A percentile compares a stretch with the other conserved stretches of the same genome.
These are phyloP conservation scores for Boletus sp. DNA, from an alignment of 768 basidiomycete species.

Conservation along the genomic window DNA sequence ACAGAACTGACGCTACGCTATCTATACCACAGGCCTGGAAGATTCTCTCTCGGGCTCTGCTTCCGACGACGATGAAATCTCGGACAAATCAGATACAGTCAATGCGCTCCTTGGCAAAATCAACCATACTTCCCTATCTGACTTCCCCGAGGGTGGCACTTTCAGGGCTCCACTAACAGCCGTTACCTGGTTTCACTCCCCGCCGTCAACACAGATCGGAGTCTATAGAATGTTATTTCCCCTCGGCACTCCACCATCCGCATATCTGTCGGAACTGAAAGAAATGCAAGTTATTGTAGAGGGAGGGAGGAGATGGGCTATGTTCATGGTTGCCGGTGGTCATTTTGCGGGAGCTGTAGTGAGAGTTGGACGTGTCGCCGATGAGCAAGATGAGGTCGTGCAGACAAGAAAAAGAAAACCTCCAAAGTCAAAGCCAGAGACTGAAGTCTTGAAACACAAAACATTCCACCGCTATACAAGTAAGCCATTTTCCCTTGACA, in stretches of 20 bases:
- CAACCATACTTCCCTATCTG: conserved; percentile 43
- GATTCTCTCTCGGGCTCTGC: conserved; percentile 93
- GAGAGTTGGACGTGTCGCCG: conserved; percentile 55
- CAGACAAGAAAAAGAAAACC: conserved; percentile 50
- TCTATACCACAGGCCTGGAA: conserved; percentile 52
- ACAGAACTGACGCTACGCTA: not conserved
- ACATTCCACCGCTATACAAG: conserved; percentile 99
- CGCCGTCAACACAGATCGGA: conserved; percentile 85
- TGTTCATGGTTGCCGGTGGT: conserved; percentile 97
- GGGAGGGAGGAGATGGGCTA: conserved; percentile 76
- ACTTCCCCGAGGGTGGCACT: conserved; percentile 40
- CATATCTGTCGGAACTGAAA: conserved; percentile 59
- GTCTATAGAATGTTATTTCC: conserved; percentile 79
- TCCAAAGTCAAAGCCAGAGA: conserved; percentile 69
- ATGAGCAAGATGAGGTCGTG: conserved; percentile 39
- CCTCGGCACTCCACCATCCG: conserved; percentile 33
- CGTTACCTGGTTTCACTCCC: conserved; percentile 87
- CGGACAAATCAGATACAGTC: conserved; percentile 65
- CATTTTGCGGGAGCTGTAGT: conserved; percentile 95
- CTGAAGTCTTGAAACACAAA: conserved; percentile 83
- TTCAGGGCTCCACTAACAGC: conserved; percentile 57
- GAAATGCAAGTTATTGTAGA: conserved; percentile 56
- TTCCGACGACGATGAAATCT: conserved; percentile 56
- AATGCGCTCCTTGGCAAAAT: conserved; percentile 63
- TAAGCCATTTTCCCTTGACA: conserved; percentile 39